These are phyloP conservation scores for Coemansia javaensis DNA, from an alignment of 192 early-diverging fungal genomes.

Conservation along the genomic window DNA sequence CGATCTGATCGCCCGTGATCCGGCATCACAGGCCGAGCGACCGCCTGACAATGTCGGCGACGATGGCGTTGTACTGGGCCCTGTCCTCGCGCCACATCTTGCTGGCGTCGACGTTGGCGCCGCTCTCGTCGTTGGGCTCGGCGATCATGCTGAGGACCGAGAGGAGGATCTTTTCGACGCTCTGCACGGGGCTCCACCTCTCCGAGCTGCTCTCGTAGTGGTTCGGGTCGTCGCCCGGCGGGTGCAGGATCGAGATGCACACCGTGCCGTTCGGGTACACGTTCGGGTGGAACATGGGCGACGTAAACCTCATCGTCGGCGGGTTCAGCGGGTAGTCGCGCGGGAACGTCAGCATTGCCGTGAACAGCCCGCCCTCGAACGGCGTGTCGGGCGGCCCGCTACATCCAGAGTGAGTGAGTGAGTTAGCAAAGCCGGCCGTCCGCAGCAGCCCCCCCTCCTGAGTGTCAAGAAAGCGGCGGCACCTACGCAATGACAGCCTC, in stretches of 20 bases:
- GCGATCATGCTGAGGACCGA: conserved; percentile 94
- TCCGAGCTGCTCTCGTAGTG: conserved; percentile 95
- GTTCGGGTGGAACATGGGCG: conserved; percentile 93
- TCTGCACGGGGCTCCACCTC: conserved; percentile 96
- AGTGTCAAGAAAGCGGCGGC: no score
- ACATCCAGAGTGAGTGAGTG: no score
- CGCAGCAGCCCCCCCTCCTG: no score
- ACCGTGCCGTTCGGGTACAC: conserved; percentile 94
- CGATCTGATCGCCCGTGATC: background rate
- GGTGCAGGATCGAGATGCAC: conserved; percentile 97
- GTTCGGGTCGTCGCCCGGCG: conserved; percentile 96
- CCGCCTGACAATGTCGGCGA: conserved; percentile 67
- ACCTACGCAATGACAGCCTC: conserved; percentile 37
- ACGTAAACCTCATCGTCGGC: conserved; percentile 94
- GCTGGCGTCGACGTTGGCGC: conserved; percentile 97
- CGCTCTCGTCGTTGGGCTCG: conserved; percentile 97
- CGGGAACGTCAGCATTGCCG: conserved; percentile 82
- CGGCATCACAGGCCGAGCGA: conserved; percentile 68
- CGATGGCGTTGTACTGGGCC: conserved; percentile 74
- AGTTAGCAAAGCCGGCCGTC: no score
- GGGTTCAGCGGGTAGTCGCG: conserved; percentile 94
- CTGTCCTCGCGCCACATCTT: conserved; percentile 92
- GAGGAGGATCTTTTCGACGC: conserved; percentile 95
- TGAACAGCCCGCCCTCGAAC: conserved; percentile 92
- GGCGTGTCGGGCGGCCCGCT: conserved; percentile 90